These are phyloP conservation scores for Pisolithus sp. DNA, from an alignment of 768 basidiomycete species.

Conservation along the genomic window DNA sequence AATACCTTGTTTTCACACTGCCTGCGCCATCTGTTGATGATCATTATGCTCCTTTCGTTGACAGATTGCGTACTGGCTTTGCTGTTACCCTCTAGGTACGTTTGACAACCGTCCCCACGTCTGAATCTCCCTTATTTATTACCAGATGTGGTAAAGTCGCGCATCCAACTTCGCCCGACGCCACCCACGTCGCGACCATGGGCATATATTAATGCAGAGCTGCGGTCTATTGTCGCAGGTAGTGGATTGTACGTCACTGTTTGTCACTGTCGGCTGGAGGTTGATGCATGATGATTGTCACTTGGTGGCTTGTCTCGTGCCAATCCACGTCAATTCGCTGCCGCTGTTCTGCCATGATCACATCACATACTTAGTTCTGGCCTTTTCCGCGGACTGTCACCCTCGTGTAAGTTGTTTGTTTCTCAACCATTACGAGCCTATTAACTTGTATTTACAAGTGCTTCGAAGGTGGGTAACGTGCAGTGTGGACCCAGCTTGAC, in stretches of 20 bases:
- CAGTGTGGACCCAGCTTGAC: background rate
- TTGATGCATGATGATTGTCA: background rate
- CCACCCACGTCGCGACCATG: constrained; percentile 72
- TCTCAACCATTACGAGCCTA: background rate
- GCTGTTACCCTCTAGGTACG: constrained; percentile 81
- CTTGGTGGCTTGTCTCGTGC: background rate
- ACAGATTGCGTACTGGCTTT: constrained; percentile 87
- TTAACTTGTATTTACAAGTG: constrained; percentile 33
- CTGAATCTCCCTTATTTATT: background rate
- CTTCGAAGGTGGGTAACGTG: constrained; percentile 47
- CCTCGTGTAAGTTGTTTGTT: constrained; percentile 53
- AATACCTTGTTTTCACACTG: constrained; percentile 15
- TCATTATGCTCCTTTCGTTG: background rate
- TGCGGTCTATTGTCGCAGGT: constrained; percentile 61
- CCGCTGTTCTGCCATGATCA: background rate
- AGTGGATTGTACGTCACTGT: constrained; percentile 57
- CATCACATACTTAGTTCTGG: constrained; percentile 38
- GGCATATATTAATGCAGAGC: constrained; percentile 69
- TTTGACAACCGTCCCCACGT: background rate
- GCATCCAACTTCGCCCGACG: constrained; percentile 69
- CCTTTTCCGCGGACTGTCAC: constrained; percentile 68
- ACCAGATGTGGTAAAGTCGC: constrained; percentile 85
- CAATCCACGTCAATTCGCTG: background rate
- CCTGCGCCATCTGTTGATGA: background rate
- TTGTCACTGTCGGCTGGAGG: background rate